Base-by-base conservation (phyloP, 140 eudicot genomes). In the Senecio squalidus region DNA sequence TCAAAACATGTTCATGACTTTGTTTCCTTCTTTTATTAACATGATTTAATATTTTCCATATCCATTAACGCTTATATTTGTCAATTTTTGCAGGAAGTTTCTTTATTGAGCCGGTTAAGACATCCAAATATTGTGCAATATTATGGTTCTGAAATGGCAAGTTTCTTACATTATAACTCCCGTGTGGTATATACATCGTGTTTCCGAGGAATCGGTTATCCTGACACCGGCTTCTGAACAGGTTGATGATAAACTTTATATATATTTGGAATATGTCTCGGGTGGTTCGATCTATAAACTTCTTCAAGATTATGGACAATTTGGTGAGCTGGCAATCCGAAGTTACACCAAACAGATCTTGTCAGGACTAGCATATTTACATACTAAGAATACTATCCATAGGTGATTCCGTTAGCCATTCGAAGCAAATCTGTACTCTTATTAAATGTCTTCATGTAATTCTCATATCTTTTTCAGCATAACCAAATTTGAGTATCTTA, bases 111-210 rank as follows among this genome's bases (percentile, higher is more conserved):
- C 75, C 94, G 95, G 56, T 66, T 90, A 78, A 70, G 89, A 33
- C 97, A 92, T 79, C 96, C 93, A 49, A 92, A 92, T 65, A 92
- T 92, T 65, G 98, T 92, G 74, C 95, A 74, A 69, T 90, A 90
- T 52, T 83, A 86, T 65, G 97, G 97, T 36, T 73, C 87, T 61
- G 95, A 90, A 77, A 80, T 80, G 71, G 97, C 79, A 64, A 81
- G 90, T 80, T 36, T 38, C 50, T 5, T 64, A 39, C 67, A 31
- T n/a, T n/a, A 21, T 51, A 48, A 51, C 57, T 39, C 10, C 38
- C 16, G 30, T 39, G 22, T 59, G 22, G 40, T 48, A 49, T n/a
- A n/a, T n/a, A n/a, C n/a, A n/a, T n/a, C n/a, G n/a, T n/a, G n/a
- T n/a, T n/a, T n/a, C n/a, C n/a, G n/a, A n/a, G n/a, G n/a, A n/a